Base-by-base conservation (phyloP, 768 basidiomycete species). In the Leccinum subtestaceum region DNA sequence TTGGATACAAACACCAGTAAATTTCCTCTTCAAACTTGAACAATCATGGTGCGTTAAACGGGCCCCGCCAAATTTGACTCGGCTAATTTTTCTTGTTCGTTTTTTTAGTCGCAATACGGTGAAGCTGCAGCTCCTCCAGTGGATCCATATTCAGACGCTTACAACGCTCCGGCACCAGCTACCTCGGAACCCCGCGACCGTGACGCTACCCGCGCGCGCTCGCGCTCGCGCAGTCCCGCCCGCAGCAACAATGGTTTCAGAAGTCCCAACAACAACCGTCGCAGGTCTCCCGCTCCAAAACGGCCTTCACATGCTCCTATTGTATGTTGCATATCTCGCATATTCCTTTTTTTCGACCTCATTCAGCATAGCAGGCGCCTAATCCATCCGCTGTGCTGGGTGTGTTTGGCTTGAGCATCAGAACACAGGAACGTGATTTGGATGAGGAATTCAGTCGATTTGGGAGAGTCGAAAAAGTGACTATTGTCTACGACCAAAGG, bases 401-500 rank as follows among this genome's bases (percentile, higher is more conserved):
- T 58, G 94, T 98, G n/a, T 99, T 98, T 65, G 96, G 96, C n/a
- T 77, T 98, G 45, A 95, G 93, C 66, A 96, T 99, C 57, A 85
- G 95, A 56, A 98, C 96, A 4, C 84, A 87, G 56, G 96, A 99
- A 70, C 84, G 91, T 45, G 96, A 98, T 71, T 78, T 99, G 51
- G 93, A 98, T 64, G 92, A 96, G 63, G 95, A 97, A 74, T 98
- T 99, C 66, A 84, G 79, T 66, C 84, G 92, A 51, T 91, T 86
- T 64, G 96, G 96, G 23, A 82, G 85, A 36, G 95, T 97, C 52
- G 91, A 95, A 72, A 98, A 97, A 74, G 95, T 96, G 48, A 91
- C 89, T 55, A 95, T 98, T 64, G 95, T 98, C 12, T 97, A 97
- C 68, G 95, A 98, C 74, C 95, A 96, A 74, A 80, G 94, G 74